Conservation (phyloP, 768 basidiomycete species). For the Russula lepida region DNA sequence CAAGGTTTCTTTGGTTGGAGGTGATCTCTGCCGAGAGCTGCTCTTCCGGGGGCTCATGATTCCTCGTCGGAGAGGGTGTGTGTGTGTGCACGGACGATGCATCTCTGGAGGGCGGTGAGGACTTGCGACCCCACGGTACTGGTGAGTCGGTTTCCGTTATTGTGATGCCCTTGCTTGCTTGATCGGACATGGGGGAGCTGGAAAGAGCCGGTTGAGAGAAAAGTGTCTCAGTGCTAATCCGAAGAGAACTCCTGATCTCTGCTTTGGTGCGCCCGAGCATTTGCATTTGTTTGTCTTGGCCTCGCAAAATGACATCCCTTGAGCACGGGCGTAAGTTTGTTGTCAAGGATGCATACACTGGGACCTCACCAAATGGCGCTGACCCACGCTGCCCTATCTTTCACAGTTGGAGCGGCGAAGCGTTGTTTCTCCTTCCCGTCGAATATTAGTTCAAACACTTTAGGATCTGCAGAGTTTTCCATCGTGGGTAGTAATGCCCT, state of each 20-base stretch:
- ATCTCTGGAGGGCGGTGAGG: background rate
- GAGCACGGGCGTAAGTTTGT: background rate
- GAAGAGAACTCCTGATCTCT: constrained; percentile 16
- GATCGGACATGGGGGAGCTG: background rate
- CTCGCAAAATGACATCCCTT: constrained; percentile 54
- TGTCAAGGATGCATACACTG: background rate
- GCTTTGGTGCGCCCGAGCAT: constrained; percentile 18
- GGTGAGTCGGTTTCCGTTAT: background rate
- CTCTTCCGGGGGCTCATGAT: no score
- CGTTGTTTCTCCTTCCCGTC: constrained; percentile 43
- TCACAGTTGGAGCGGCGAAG: constrained; percentile 53
- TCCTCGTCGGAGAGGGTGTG: background rate
- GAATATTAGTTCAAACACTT: constrained; percentile 59
- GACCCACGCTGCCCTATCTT: constrained; percentile 65
- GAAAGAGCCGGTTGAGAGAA: background rate
- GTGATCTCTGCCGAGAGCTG: background rate
- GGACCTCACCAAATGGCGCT: constrained; percentile 58
- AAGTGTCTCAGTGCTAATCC: constrained; percentile 17
- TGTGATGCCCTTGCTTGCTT: background rate
- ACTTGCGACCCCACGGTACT: background rate
- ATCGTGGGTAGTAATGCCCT: constrained; percentile 33
- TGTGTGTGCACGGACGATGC: background rate
- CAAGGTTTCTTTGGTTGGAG: background rate
- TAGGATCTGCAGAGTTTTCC: constrained; percentile 35
- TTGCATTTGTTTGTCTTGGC: constrained; percentile 24